Evolutionary conservation across 257 asterid genomes (phyloP), one percentile per base, ranked within the genome.

Genomic region (Craterostigma plantagineum): DNA sequence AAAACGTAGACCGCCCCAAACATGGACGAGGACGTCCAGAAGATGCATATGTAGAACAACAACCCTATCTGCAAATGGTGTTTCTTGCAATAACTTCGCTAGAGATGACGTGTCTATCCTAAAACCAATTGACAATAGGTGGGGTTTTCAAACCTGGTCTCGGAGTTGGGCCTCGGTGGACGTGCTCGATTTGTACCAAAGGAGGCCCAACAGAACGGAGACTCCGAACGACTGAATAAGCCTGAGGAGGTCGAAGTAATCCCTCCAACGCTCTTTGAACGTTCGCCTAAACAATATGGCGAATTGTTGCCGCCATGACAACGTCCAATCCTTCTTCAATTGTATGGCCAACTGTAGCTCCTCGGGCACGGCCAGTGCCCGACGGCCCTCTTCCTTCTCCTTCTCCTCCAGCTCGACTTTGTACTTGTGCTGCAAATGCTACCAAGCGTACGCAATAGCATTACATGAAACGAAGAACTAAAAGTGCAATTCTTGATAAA

Each of bases 1-100:
- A 87, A 87, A 1, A 87, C 95, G 14, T 76, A 82, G 0, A 87
- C 93, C 14, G 98, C 93, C 43, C 83, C 98, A 10, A 87, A 87
- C 48, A 87, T 70, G 1, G 95, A 87, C 0, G 98, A 72, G 0
- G 95, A 87, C 0, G 98, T 87, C 97, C 95, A 87, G 69, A 82
- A 87, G 13, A 87, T 87, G 48, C 98, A 87, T 3, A 87, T 72
- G 65, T 87, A 87, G 76, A 76, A 87, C 65, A 87, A 30, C 52
- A 87, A 51, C 13, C 98, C 95, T 2, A 87, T 64, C 98, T 86
- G 84, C 63, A 70, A 18, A 42, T 33, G n/a, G n/a, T n/a, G n/a
- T n/a, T n/a, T n/a, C n/a, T n/a, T n/a, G n/a, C n/a, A n/a, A n/a
- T n/a, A n/a, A n/a, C n/a, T n/a, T n/a, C n/a, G n/a, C n/a, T n/a